These are phyloP conservation scores for Hyphopichia buzzinii DNA, from an alignment of 1,139 yeast species.

Conservation along the genomic window DNA sequence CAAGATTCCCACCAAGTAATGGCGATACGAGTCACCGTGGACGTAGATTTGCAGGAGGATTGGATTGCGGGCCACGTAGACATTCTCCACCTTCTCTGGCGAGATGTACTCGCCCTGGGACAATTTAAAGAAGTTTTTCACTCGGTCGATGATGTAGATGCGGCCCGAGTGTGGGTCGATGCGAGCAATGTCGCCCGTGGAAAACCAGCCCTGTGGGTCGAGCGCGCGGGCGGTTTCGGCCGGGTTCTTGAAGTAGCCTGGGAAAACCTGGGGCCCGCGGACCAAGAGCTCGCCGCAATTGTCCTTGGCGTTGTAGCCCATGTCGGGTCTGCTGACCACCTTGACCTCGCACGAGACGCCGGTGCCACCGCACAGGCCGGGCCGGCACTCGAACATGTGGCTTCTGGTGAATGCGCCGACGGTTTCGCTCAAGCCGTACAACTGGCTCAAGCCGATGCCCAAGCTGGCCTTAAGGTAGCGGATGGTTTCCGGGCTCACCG, in stretches of 20 bases:
- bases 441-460: constrained; percentile 32
- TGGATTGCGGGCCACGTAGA: constrained; percentile 34
- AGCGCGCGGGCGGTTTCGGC: constrained; percentile 21
- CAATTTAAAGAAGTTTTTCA: constrained; percentile 43
- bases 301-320: constrained; percentile 25
- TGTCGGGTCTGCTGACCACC: constrained; percentile 24
- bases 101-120: constrained; percentile 47
- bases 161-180: constrained; percentile 24
- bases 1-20: constrained; percentile 59
- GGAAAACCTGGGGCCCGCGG: constrained; percentile 32
- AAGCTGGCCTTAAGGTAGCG: constrained; percentile 32
- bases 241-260: constrained; percentile 23
- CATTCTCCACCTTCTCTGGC: constrained; percentile 42
- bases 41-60: constrained; percentile 33
- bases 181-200: constrained; percentile 37
- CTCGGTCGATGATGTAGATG: constrained; percentile 38
- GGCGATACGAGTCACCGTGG: constrained; percentile 64
- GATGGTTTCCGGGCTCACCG: constrained; percentile 31
- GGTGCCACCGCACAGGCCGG: constrained; percentile 36
- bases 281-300: constrained; percentile 30
- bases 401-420: constrained; percentile 34
- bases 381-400: constrained; percentile 26
- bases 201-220: constrained; percentile 42
- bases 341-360: constrained; percentile 25
- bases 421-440: constrained; percentile 39